These are phyloP conservation scores for Macrocybe gigantea DNA, from an alignment of 768 basidiomycete species.

Conservation along the genomic window DNA sequence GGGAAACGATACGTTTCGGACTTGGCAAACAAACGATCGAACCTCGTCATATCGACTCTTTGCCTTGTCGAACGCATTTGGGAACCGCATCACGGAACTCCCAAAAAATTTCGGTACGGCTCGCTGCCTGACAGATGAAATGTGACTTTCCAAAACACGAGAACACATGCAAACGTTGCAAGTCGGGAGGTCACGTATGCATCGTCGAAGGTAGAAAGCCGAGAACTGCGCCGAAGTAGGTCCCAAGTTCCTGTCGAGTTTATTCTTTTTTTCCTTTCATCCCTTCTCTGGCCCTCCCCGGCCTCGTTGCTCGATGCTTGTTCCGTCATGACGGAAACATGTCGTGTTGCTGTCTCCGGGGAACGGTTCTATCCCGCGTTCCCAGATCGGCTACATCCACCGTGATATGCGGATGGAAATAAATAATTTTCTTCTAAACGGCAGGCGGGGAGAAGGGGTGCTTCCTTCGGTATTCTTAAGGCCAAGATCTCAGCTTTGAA, in stretches of 20 bases:
- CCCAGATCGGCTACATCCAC: constrained; percentile 7
- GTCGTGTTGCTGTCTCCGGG: constrained; percentile 5
- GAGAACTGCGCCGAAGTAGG: constrained; percentile 77
- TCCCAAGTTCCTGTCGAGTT: constrained; percentile 14
- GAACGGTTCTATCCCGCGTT: constrained; percentile 6
- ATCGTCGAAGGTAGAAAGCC: constrained; percentile 82
- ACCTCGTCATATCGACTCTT: constrained; percentile 1
- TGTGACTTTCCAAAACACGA: constrained; percentile 73
- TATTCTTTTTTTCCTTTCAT: constrained; percentile 3
- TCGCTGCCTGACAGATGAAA: constrained; percentile 59
- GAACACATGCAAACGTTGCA: constrained; percentile 77
- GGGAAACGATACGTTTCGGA: neutral
- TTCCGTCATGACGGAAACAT: constrained; percentile 8
- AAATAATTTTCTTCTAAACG: constrained; percentile 2
- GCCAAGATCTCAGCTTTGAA: too few relatives aligned
- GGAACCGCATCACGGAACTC: neutral
- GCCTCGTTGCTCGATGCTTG: constrained; percentile 5
- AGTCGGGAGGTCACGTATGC: constrained; percentile 65
- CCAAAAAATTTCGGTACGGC: neutral
- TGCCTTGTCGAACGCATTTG: neutral
- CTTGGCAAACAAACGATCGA: neutral
- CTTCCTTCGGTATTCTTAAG: too few relatives aligned
- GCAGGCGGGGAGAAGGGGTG: too few relatives aligned
- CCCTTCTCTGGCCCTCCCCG: neutral
- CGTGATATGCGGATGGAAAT: constrained; percentile 5